Base-by-base conservation (phyloP, 2,329 filamentous ascomycete genomes). In the Colletotrichum salicis region DNA sequence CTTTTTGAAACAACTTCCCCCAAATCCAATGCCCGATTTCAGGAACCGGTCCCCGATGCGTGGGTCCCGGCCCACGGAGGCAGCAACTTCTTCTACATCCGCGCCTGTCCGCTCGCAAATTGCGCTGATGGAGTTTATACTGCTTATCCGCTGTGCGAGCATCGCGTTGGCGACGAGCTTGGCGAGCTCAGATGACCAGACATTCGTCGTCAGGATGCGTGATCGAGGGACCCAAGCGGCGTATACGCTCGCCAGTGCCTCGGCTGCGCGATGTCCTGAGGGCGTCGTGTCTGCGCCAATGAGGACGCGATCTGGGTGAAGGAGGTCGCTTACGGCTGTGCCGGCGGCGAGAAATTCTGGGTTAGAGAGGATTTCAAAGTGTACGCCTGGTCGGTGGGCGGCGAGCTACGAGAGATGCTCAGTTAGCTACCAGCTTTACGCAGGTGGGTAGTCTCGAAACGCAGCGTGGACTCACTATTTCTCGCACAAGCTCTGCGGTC, bases 301-400 rank as follows among this genome's bases (percentile, higher is more conserved):
- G 56, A 95, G 85, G 13, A 95, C 89, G 33, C 93, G 89, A 77
- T 94, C 91, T 7, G 93, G 93, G 71, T 86, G 82, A 54, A 94
- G 85, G 10, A 95, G 85, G 78, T 95, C 91, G 54, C 88, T 84
- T 73, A 95, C 88, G 4, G 93, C 93, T 2, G 92, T 94, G 64
- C 93, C 93, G 73, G 93, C 93, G 29, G 93, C 91, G 58, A 96
- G 84, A 78, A 95, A 96, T 79, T 96, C 93, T 5, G 93, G 93
- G 80, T 95, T 95, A 51, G 92, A 94, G 35, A 95, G 86, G 68
- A 95, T 89, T 78, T 95, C 92, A 77, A 95, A 95, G 73, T 87
- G 86, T 6, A 90, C 85, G 22, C 87, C 88, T 0, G 91, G 91
- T 10, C 89, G 88, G 75, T 90, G 87, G 74, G 86, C 85, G 60